Base-by-base conservation (phyloP, 306 rosid species). In the Abrus pulchellus region DNA sequence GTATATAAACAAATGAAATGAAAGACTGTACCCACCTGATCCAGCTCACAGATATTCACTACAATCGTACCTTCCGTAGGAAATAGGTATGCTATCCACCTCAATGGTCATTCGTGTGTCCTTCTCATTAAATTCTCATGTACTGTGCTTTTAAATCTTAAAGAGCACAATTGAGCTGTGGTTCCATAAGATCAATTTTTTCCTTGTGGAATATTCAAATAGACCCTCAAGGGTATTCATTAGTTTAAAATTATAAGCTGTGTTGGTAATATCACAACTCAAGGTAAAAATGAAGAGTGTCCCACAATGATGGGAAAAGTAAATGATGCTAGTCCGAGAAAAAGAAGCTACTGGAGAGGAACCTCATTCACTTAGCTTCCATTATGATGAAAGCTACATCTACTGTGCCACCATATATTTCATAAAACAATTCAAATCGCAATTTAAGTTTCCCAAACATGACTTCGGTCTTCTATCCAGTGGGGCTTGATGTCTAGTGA, bases 21-120 rank as follows among this genome's bases (percentile, higher is more conserved):
- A 14, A 20, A 20, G 20, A 20, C 20, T 43, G 29, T 55, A 11
- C 62, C 53, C 48, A 53, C 7, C 50, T 30, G 4, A 50, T 43
- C 7, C 45, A 52, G 49, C 77, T 12, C 43, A 38, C 44, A 5
- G 47, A 32, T 40, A 36, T 64, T 62, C 80, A 48, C 49, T 14
- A 30, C 73, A 45, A 75, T 50, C 53, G 20, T 66, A 11, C 32
- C 82, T 29, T 69, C 48, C 32, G 60, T 50, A 49, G 76, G 62
- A 40, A 72, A 45, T 50, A 49, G 76, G 62, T 20, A 72, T 36
- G 30, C 5, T 11, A 14, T 56, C 27, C 27, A 10, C 34, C 20
- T 20, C 62, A 20, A 36, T 5, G 48, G 6, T 54, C 3, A 6
- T 27, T 10, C 65, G 54, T 54, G 64, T 14, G 32, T 59, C 65